These are phyloP conservation scores for Backusella circina DNA, from an alignment of 192 early-diverging fungal genomes.

Conservation along the genomic window DNA sequence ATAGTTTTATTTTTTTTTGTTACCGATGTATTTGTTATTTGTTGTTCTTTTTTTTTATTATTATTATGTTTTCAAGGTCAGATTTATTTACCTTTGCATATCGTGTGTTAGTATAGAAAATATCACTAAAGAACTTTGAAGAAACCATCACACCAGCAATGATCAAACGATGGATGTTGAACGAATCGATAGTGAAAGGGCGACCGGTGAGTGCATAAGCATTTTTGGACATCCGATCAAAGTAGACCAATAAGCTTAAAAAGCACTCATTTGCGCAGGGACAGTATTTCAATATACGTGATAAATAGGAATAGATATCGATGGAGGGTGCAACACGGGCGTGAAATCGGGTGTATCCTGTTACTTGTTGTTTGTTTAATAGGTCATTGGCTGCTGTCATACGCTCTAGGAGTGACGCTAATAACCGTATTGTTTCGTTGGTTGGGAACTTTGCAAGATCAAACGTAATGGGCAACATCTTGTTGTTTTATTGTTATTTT, in stretches of 20 bases:
- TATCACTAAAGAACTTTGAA: slow-evolving; percentile 88
- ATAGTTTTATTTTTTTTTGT: not conserved
- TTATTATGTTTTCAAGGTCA: not conserved
- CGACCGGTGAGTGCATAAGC: slow-evolving; percentile 53
- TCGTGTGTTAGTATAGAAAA: slow-evolving; percentile 92
- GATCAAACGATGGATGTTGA: slow-evolving; percentile 88
- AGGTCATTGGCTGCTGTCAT: slow-evolving; percentile 63
- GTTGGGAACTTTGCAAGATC: slow-evolving; percentile 59
- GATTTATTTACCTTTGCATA: slow-evolving; percentile 61
- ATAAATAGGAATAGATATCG: slow-evolving; percentile 79
- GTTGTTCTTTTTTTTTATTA: not conserved
- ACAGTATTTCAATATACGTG: slow-evolving; percentile 90
- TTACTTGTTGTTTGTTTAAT: slow-evolving; percentile 27
- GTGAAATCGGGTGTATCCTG: slow-evolving; percentile 77
- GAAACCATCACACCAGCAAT: slow-evolving; percentile 87
- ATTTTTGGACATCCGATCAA: slow-evolving; percentile 80
- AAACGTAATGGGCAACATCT: slow-evolving; percentile 35
- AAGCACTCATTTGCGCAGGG: slow-evolving; percentile 93
- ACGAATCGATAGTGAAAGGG: slow-evolving; percentile 80
- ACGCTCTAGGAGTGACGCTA: slow-evolving; percentile 56
- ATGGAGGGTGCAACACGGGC: slow-evolving; percentile 89
- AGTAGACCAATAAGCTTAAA: slow-evolving; percentile 81
- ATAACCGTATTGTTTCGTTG: slow-evolving; percentile 55
- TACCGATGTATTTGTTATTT: not conserved
- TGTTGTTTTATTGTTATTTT: not conserved